Evolutionary conservation across 768 basidiomycete species (phyloP).

Genomic region (Collybia mongolica): DNA sequence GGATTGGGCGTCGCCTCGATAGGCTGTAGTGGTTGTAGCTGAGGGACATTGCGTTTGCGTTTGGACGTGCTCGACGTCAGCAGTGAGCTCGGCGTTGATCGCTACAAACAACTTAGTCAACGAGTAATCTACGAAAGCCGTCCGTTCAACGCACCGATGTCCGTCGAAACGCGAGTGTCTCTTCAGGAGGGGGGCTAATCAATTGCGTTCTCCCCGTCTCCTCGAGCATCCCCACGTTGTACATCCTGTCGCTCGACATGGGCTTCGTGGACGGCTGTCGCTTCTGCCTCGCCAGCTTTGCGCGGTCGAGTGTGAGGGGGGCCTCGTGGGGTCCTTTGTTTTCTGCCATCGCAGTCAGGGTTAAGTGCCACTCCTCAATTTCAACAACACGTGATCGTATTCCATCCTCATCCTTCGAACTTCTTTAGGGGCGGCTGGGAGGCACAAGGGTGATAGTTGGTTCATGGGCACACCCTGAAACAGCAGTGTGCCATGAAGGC

Average conservation of each 20-base stretch:
- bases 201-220: conserved; percentile 23
- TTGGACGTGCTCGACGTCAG: conserved; percentile 25
- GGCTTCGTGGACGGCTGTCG: conserved; percentile 3
- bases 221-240: conserved; percentile 10
- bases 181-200: conserved; percentile 68
- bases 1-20: conserved; percentile 57
- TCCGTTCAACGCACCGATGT: conserved; percentile 18
- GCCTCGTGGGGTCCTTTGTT: conserved; percentile 4
- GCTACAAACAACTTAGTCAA: conserved; percentile 14
- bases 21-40: conserved; percentile 19
- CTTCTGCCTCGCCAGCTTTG: conserved; percentile 4
- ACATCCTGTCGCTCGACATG: conserved; percentile 18
- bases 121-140: conserved; percentile 8
- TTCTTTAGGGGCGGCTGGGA: no score
- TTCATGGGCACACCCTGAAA: no score
- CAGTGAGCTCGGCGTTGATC: conserved; percentile 8
- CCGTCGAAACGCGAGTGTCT: conserved; percentile 35
- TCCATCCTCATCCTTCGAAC: no score
- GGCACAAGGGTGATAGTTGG: no score
- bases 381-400: conserved; percentile 22
- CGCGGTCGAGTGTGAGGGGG: neutral
- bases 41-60: conserved; percentile 35
- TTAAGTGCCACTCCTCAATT: conserved; percentile 7
- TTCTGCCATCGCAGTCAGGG: conserved; percentile 9
- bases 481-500: no score